Base-by-base conservation (phyloP, 352 stramenopile genomes). In the Globisporangium rhizosaccharum region DNA sequence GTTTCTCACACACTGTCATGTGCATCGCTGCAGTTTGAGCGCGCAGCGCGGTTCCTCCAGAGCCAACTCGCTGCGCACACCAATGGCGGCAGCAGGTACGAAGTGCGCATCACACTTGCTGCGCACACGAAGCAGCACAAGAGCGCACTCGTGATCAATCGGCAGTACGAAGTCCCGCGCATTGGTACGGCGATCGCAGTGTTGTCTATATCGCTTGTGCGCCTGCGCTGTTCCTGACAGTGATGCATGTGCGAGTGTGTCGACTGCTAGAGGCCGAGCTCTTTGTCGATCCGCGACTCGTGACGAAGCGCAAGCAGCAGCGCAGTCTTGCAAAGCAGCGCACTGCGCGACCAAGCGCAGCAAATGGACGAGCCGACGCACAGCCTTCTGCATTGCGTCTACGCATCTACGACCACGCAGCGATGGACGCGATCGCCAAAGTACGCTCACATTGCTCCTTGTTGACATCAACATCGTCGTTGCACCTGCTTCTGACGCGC, bases 131-230 rank as follows among this genome's bases (percentile, higher is more conserved):
- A 53, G 45, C 46, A 56, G 42, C 51, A 61, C 53, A 50, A 70
- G 47, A 72, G 67, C 14, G 78, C 72, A 17, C 57, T 90, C n/a
- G 71, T 88, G 15, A 69, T 90, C 47, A 88, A 87, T 57, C 67
- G 68, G 26, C 66, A 55, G n/a, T 72, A 72, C 25, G 17, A 62
- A 18, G 57, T 90, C 20, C 81, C 81, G 61, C 75, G 59, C 15
- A 74, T 90, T 36, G 79, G 81, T 90, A 72, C 30, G 71, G 9
- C 23, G 20, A 26, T 12, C n/a, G 44, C 33, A 39, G 33, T 12
- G 10, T 30, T n/a, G 0, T 33, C 36, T 37, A 1, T 9, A 39
- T 14, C 41, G 42, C 9, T 23, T 23, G 36, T n/a, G 6, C 25
- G 48, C 2, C 8, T 17, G 20, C 11, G 9, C 33, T 10, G 10